Evolutionary conservation across 306 rosid species (phyloP).

Genomic region (Trichosanthes cucumerina): DNA sequence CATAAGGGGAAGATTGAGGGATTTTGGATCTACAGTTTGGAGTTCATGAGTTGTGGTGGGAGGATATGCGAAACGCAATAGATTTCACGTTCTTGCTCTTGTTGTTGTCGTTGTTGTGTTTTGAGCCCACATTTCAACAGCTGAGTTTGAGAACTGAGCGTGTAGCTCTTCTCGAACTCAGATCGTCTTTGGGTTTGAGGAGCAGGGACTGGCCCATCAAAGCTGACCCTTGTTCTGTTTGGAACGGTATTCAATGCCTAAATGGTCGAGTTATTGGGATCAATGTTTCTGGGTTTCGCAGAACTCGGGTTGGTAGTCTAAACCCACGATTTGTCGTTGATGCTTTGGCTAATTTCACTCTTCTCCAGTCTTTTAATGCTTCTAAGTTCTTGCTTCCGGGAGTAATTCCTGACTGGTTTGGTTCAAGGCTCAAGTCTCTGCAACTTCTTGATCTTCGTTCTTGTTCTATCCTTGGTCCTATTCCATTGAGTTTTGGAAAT

Average conservation of each 20-base stretch:
- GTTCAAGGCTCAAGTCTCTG: conserved; percentile 32
- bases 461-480: conserved; percentile 50
- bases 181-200: conserved; percentile 79
- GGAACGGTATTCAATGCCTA: conserved; percentile 55
- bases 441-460: conserved; percentile 71
- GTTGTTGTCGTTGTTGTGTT: conserved; percentile 14
- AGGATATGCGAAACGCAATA: conserved; percentile 2
- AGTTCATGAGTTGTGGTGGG: conserved; percentile 2
- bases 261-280: conserved; percentile 71
- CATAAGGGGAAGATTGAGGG: background rate
- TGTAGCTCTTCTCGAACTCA: conserved; percentile 51
- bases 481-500: conserved; percentile 61
- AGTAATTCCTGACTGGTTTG: conserved; percentile 67
- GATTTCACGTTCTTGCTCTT: conserved; percentile 22
- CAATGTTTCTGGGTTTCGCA: conserved; percentile 69
- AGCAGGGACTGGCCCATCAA: conserved; percentile 81
- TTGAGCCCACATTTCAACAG: conserved; percentile 56
- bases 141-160: conserved; percentile 44
- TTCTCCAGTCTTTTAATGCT: conserved; percentile 61
- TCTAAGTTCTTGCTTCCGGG: conserved; percentile 69
- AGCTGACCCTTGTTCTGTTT: conserved; percentile 62
- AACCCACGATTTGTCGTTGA: conserved; percentile 66
- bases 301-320: conserved; percentile 57
- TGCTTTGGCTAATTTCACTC: conserved; percentile 66
- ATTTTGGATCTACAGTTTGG: background rate